Conservation (phyloP, 176 grass and related monocot species). For the Neostapfia colusana region DNA sequence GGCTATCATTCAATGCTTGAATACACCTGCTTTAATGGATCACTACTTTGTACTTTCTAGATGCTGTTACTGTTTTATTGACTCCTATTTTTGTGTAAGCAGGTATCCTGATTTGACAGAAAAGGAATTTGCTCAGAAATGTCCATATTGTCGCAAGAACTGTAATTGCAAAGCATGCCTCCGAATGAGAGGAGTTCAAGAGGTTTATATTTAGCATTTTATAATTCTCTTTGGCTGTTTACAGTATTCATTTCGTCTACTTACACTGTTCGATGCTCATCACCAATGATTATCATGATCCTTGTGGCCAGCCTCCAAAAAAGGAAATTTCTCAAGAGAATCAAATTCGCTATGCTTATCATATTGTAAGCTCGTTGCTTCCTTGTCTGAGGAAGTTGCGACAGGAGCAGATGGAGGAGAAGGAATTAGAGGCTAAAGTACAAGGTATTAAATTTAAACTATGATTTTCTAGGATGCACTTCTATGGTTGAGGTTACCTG, state of each 20-base stretch:
- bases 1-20: neutral
- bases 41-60: neutral
- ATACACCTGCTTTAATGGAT: neutral
- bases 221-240: neutral
- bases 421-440: conserved; percentile 66
- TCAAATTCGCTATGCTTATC: conserved; percentile 44
- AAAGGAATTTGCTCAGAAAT: conserved; percentile 51
- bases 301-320: conserved; percentile 44
- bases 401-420: conserved; percentile 60
- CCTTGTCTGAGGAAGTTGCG: conserved; percentile 66
- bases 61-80: neutral
- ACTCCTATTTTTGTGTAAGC: conserved; percentile 24
- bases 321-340: conserved; percentile 55
- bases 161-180: conserved; percentile 84
- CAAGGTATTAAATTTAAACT: conserved; percentile 63
- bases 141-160: conserved; percentile 60
- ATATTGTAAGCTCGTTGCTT: conserved; percentile 46
- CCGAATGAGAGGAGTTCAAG: conserved; percentile 41
- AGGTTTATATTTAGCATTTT: conserved; percentile 40
- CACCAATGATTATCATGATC: conserved; percentile 10
- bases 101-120: conserved; percentile 72
- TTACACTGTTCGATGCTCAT: conserved; percentile 9
- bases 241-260: conserved; percentile 1
- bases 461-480: conserved; percentile 7
- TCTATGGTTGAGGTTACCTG: neutral